Evolutionary conservation across 176 grass and related monocot species (phyloP).

Genomic region (Avena insularis): DNA sequence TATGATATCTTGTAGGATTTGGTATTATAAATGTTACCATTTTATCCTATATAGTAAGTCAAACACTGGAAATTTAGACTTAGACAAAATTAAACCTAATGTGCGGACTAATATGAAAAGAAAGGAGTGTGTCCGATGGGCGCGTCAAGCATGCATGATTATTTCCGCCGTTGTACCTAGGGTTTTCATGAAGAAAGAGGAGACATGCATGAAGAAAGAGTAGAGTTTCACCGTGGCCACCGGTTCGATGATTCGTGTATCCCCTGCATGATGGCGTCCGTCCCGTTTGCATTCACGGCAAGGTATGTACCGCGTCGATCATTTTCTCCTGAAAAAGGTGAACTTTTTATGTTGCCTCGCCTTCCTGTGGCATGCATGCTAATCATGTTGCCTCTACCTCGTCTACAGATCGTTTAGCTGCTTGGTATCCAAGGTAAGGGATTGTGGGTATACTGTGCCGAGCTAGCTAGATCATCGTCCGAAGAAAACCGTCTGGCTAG

Average conservation of each 20-base stretch:
- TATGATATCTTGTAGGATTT: no score
- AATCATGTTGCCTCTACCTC: constrained; percentile 21
- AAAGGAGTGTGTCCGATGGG: neutral
- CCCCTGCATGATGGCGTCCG: neutral
- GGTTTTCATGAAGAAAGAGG: neutral
- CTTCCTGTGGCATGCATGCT: neutral
- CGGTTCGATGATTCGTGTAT: neutral
- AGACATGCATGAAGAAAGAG: no score
- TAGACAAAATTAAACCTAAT: no score
- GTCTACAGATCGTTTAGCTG: no score
- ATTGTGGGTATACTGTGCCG: no score
- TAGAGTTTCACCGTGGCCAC: neutral
- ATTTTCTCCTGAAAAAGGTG: neutral
- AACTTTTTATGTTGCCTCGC: neutral
- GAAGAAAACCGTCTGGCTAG: no score
- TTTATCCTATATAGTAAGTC: no score
- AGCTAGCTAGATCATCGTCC: no score
- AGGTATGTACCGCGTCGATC: neutral
- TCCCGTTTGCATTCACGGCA: constrained; percentile 1
- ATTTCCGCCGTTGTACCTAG: neutral
- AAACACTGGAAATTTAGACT: no score
- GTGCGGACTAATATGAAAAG: no score
- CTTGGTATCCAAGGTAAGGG: no score
- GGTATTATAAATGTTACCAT: no score
- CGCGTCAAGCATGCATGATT: neutral